Base-by-base conservation (phyloP, 2,329 filamentous ascomycete genomes). In the Aschersonia sp. region DNA sequence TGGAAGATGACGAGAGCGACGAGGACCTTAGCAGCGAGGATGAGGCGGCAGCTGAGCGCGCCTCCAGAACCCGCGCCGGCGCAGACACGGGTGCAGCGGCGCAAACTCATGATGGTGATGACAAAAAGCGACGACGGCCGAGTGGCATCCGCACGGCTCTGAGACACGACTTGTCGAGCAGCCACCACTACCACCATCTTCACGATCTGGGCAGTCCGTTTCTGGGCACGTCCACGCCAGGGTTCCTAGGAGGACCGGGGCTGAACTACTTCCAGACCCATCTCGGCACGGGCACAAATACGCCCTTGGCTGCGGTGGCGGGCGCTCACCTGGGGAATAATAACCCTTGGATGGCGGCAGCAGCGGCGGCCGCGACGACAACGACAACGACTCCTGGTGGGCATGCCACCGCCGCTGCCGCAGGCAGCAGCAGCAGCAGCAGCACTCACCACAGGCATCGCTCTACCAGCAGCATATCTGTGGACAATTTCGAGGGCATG, bases 191-290 rank as follows among this genome's bases (percentile, higher is more conserved):
- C 22, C 22, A 22, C 22, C 22, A 22, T 22, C 22, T 22, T 8
- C 8, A 63, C 55, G 75, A 81, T 52, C 55, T 76, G 29, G 69
- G 70, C 30, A 74, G 65, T 60, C 78, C 68, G 56, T 83, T 75
- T 63, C 68, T 76, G 55, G 81, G 71, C 54, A 71, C 71, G 57
- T 68, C 72, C n/a, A 78, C 76, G 22, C 76, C 77, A 2, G 78
- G 78, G 1, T 75, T 83, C 43, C 74, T 83, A 5, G 83, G 85
- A 49, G 83, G 83, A 32, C 83, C 83, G 9, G 88, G 86, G 55
- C 72, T 90, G 56, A 82, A 83, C 61, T 92, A 90, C 63, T 90
- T 92, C 58, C 85, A 89, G 60, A 79, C 83, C 14, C 85, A 88
- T 54, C 71, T 90, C 5, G 78, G 80, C 7, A 85, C 83, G 44